phyloP scores from a whole-genome alignment of 2,329 filamentous ascomycete genomes.

The Botrytis porri region DNA sequence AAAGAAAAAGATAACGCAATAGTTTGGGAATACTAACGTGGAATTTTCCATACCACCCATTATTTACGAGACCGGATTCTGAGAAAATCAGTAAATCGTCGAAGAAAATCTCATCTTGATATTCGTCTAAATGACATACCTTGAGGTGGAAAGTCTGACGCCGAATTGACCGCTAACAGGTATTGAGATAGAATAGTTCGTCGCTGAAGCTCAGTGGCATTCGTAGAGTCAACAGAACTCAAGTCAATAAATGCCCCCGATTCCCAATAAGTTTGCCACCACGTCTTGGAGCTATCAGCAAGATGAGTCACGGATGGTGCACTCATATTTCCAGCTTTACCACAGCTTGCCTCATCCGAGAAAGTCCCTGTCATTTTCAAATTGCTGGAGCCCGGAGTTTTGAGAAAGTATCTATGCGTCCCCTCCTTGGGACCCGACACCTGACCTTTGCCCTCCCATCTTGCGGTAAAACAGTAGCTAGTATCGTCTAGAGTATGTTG shows the following conservation, averaged over 20 bases:
- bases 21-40: slow-evolving; percentile 35
- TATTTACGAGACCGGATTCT: slow-evolving; percentile 47
- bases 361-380: slow-evolving; percentile 10
- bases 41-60: slow-evolving; percentile 48
- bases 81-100: neutral
- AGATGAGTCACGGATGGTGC: neutral
- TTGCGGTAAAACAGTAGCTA: slow-evolving; percentile 39
- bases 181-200: slow-evolving; percentile 46
- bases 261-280: slow-evolving; percentile 37
- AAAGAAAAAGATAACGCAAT: too few species aligned
- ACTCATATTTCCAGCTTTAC: neutral
- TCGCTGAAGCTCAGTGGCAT: slow-evolving; percentile 45
- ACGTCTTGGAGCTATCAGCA: slow-evolving; percentile 19
- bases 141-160: slow-evolving; percentile 41
- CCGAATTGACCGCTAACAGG: slow-evolving; percentile 44
- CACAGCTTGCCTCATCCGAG: neutral
- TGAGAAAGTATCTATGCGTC: slow-evolving; percentile 31
- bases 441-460: slow-evolving; percentile 26
- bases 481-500: slow-evolving; percentile 42
- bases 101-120: too few species aligned
- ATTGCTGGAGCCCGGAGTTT: neutral
- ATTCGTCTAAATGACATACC: neutral
- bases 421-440: slow-evolving; percentile 22
- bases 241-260: slow-evolving; percentile 45
- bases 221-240: slow-evolving; percentile 38